Percentiles rank a stretch among this genome's conserved stretches.
These are phyloP conservation scores for Onygena corvina DNA, from an alignment of 2,329 filamentous ascomycete genomes.

Conservation along the genomic window DNA sequence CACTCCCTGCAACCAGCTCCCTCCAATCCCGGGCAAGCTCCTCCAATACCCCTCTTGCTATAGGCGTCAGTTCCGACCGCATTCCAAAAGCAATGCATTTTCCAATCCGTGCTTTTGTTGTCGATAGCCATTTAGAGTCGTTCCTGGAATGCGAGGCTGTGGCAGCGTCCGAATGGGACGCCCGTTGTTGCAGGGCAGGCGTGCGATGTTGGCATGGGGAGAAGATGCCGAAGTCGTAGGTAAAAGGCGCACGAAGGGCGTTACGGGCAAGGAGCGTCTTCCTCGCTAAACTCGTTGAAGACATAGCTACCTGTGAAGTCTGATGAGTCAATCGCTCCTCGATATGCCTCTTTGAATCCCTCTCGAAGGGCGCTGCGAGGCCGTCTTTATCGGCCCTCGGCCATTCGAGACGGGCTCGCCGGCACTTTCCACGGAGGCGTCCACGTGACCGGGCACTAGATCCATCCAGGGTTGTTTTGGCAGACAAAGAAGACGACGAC, in stretches of 20 bases:
- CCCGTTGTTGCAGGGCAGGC: not conserved
- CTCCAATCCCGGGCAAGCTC: constrained; percentile 57
- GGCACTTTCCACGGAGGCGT: not conserved
- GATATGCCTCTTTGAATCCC: not conserved
- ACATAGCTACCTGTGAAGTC: not conserved
- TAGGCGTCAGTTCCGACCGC: constrained; percentile 43
- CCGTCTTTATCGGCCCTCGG: not conserved
- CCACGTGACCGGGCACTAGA: constrained; percentile 1
- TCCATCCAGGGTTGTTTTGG: not conserved
- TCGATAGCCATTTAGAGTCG: constrained; percentile 56
- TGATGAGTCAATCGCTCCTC: not conserved
- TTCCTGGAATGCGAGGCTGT: constrained; percentile 17
- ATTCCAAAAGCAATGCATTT: constrained; percentile 66
- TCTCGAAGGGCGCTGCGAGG: not conserved
- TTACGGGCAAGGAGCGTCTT: not conserved
- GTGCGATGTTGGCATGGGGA: not conserved
- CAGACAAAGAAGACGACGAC: not conserved
- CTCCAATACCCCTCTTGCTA: constrained; percentile 48
- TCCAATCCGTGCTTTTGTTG: constrained; percentile 55
- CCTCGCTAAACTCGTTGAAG: not conserved
- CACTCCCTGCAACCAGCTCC: constrained; percentile 57
- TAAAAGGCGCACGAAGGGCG: not conserved
- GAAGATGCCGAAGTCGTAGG: not conserved
- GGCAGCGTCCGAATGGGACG: not conserved
- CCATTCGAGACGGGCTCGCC: not conserved